These are phyloP conservation scores for Musa acuminata DNA, from an alignment of 176 grass and related monocot species.

Conservation along the genomic window DNA sequence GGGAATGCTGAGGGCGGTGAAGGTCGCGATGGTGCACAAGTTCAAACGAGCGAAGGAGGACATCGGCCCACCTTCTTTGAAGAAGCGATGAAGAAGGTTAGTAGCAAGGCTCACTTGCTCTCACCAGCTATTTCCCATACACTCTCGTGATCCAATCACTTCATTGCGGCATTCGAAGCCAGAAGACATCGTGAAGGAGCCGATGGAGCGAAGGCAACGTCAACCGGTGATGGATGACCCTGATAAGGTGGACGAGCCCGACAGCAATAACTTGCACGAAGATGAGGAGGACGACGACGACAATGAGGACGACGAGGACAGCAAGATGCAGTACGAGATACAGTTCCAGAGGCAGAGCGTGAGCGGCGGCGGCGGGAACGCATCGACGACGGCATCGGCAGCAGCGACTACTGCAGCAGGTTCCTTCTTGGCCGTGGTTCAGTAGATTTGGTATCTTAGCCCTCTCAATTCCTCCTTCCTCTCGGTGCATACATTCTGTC, in stretches of 20 bases:
- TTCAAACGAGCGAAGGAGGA: conserved; percentile 46
- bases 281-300: conserved; percentile 42
- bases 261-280: conserved; percentile 51
- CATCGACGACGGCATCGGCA: conserved; percentile 27
- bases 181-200: conserved; percentile 72
- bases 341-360: conserved; percentile 53
- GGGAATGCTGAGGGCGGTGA: conserved; percentile 14
- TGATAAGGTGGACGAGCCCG: conserved; percentile 41
- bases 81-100: conserved; percentile 60
- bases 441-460: conserved; percentile 29
- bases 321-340: conserved; percentile 76
- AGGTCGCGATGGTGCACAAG: conserved; percentile 28
- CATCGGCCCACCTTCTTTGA: conserved; percentile 25
- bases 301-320: conserved; percentile 32
- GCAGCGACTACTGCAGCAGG: conserved; percentile 21
- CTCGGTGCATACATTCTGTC: conserved; percentile 18
- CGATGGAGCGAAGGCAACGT: conserved; percentile 46
- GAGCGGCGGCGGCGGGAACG: conserved; percentile 10
- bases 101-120: neutral
- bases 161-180: conserved; percentile 55
- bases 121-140: neutral
- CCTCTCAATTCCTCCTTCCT: conserved; percentile 18
- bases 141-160: conserved; percentile 16
- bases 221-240: conserved; percentile 33
- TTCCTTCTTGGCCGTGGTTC: conserved; percentile 87